Evolutionary conservation across 306 rosid genomes (phyloP).

Genomic region (Begonia peltatifolia): DNA sequence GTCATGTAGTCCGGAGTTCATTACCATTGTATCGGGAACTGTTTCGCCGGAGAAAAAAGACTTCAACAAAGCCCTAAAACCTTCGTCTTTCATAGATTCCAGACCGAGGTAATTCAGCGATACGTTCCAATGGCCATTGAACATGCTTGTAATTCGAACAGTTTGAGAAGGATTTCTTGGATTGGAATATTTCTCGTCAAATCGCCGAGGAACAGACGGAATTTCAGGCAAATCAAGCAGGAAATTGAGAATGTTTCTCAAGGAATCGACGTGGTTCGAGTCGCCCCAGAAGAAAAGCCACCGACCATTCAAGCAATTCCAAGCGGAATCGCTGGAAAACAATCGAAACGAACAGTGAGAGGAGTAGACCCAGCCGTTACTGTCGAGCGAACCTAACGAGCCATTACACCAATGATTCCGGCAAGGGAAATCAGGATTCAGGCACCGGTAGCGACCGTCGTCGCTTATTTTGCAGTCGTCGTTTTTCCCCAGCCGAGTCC

Average conservation of each 20-base stretch:
- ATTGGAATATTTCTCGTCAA: constrained; percentile 61
- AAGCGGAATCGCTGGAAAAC: constrained; percentile 55
- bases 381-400: constrained; percentile 63
- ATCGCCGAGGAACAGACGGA: constrained; percentile 57
- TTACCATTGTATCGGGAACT: constrained; percentile 64
- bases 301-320: constrained; percentile 59
- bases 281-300: constrained; percentile 98
- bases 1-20: constrained; percentile 86
- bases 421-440: constrained; percentile 47
- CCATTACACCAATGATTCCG: constrained; percentile 74
- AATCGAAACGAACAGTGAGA: constrained; percentile 63
- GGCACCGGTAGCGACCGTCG: constrained; percentile 69
- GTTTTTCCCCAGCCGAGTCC: constrained; percentile 76
- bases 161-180: constrained; percentile 54
- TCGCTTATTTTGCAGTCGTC: constrained; percentile 43
- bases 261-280: constrained; percentile 83
- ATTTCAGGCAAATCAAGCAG: constrained; percentile 56
- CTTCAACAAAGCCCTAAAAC: constrained; percentile 42
- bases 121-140: constrained; percentile 93
- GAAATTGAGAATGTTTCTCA: constrained; percentile 64
- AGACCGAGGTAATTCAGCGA: constrained; percentile 63
- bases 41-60: constrained; percentile 53
- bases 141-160: constrained; percentile 79
- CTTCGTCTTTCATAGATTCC: constrained; percentile 60
- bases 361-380: constrained; percentile 98